A percentile compares a stretch with the other conserved stretches of the same genome.
These are phyloP conservation scores for Fonsecaea pugnacius DNA, from an alignment of 2,329 filamentous ascomycete species.

Conservation along the genomic window DNA sequence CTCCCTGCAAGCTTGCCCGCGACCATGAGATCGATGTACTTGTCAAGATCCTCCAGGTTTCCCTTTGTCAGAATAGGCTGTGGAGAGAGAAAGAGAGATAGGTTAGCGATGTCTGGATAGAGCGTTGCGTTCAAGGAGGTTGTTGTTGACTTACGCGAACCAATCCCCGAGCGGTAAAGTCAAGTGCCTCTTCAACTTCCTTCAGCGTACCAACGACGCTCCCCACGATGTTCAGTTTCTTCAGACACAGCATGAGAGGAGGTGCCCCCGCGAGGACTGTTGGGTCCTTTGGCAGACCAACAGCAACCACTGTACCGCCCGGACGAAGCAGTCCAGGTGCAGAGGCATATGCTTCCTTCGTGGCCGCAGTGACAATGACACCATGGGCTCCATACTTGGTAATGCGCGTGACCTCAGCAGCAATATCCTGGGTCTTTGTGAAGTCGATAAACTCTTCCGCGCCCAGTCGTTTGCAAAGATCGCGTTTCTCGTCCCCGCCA, in stretches of 20 bases:
- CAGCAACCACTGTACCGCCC: conserved; percentile 45
- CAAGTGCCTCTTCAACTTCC: conserved; percentile 53
- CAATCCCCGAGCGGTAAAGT: conserved; percentile 50
- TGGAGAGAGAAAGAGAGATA: neutral
- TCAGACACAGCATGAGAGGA: conserved; percentile 47
- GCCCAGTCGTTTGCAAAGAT: conserved; percentile 45
- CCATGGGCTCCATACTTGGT: conserved; percentile 47
- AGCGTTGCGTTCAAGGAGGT: neutral
- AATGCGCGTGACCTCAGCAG: conserved; percentile 43
- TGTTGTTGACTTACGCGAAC: conserved; percentile 39
- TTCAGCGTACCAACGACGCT: conserved; percentile 51
- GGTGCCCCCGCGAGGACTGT: conserved; percentile 45
- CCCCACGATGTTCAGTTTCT: conserved; percentile 50
- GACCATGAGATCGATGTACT: conserved; percentile 46
- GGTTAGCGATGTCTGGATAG: neutral
- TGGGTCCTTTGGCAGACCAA: conserved; percentile 44
- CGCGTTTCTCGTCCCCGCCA: conserved; percentile 44
- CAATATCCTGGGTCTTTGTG: conserved; percentile 42
- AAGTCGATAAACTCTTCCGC: conserved; percentile 48
- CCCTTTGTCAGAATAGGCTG: conserved; percentile 39
- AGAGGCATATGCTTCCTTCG: conserved; percentile 44
- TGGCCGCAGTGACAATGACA: conserved; percentile 45
- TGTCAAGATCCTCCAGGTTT: conserved; percentile 35
- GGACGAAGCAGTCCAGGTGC: conserved; percentile 43
- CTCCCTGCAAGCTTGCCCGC: conserved; percentile 48